phyloP scores from a whole-genome alignment of 176 grass and related monocot species.

The Ananas comosus region DNA sequence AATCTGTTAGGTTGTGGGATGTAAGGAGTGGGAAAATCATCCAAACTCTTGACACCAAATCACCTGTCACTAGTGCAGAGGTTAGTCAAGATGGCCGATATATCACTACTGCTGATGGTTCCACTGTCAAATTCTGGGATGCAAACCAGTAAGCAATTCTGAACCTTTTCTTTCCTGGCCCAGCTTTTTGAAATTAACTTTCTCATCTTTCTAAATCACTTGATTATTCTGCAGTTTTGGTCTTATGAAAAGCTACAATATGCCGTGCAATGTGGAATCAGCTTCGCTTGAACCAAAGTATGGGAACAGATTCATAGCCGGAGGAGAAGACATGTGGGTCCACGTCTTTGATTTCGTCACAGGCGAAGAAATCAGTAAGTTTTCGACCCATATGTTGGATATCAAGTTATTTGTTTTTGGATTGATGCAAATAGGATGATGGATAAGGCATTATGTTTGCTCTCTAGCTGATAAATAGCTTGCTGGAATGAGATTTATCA shows the following conservation, averaged over 20 bases:
- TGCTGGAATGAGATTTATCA: no score
- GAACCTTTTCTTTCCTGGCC: neutral
- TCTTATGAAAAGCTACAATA: constrained; percentile 93
- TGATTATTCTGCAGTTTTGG: constrained; percentile 57
- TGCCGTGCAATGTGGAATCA: constrained; percentile 86
- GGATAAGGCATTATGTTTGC: neutral
- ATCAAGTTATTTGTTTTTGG: neutral
- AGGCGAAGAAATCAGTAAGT: constrained; percentile 92
- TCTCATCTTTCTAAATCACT: neutral
- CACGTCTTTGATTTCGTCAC: constrained; percentile 88
- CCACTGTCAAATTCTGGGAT: constrained; percentile 96
- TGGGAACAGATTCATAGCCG: constrained; percentile 77
- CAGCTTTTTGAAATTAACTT: neutral
- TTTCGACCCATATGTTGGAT: neutral
- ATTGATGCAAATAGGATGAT: neutral
- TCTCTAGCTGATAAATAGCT: no score
- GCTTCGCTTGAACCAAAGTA: constrained; percentile 86
- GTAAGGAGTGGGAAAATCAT: constrained; percentile 87
- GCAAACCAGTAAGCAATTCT: constrained; percentile 61
- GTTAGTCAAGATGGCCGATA: constrained; percentile 92
- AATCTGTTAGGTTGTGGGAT: constrained; percentile 67
- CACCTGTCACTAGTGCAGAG: constrained; percentile 88
- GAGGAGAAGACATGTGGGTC: constrained; percentile 98
- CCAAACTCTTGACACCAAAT: constrained; percentile 97
- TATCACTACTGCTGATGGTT: constrained; percentile 93